phyloP scores from a whole-genome alignment of 495 filamentous ascomycete genomes.

The Oidiodendron maius region DNA sequence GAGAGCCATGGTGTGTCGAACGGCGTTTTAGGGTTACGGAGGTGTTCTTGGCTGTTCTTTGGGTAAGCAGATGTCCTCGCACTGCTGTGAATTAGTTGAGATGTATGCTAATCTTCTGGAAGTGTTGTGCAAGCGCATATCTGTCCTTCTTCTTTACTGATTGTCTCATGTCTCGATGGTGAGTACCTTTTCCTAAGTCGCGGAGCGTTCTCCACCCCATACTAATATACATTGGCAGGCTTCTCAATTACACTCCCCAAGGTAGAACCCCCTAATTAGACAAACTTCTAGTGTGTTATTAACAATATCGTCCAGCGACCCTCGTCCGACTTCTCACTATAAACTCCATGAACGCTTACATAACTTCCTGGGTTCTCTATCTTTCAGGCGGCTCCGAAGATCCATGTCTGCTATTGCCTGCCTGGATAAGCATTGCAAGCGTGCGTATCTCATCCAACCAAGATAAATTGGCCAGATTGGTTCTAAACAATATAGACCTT shows the following conservation, averaged over 20 bases:
- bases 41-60: constrained; percentile 73
- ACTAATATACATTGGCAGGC: constrained; percentile 39
- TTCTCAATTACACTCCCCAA: constrained; percentile 80
- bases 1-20: constrained; percentile 19
- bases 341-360: constrained; percentile 71
- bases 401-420: constrained; percentile 71
- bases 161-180: constrained; percentile 90
- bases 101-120: constrained; percentile 11
- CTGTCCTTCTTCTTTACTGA: constrained; percentile 88
- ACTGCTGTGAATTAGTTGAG: background rate
- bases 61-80: constrained; percentile 49
- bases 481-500: constrained; percentile 45
- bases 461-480: background rate
- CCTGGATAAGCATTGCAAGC: constrained; percentile 81
- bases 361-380: constrained; percentile 74
- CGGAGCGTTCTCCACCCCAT: background rate
- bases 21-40: constrained; percentile 58
- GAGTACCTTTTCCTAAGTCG: constrained; percentile 17
- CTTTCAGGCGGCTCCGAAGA: constrained; percentile 69
- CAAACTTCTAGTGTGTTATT: constrained; percentile 5
- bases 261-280: constrained; percentile 20
- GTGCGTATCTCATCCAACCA: constrained; percentile 4
- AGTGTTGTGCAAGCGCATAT: constrained; percentile 81
- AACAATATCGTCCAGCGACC: constrained; percentile 52
- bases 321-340: constrained; percentile 78